Evolutionary conservation across 345 rosid genomes (phyloP).

Genomic region (Noccaea caerulescens): DNA sequence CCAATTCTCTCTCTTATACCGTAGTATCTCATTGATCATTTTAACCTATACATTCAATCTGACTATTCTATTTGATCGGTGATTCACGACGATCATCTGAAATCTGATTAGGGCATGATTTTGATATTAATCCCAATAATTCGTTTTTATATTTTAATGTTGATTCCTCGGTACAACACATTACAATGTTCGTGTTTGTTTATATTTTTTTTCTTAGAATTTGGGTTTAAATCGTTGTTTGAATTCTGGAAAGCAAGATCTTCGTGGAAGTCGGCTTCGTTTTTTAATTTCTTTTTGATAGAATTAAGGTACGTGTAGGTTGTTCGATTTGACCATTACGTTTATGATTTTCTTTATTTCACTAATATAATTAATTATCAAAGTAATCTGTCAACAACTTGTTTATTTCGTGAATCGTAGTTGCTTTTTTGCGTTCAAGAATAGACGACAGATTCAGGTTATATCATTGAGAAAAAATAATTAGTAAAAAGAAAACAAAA

Average conservation of each 20-base stretch:
- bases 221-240: constrained; percentile 23
- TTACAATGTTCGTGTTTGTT: constrained; percentile 13
- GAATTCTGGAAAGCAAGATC: constrained; percentile 3
- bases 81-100: constrained; percentile 22
- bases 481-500: neutral
- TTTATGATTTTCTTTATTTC: neutral
- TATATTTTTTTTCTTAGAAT: neutral
- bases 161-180: neutral
- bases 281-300: neutral
- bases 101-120: constrained; percentile 22
- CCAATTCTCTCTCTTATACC: neutral
- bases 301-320: constrained; percentile 19
- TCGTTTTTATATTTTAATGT: neutral
- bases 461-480: neutral
- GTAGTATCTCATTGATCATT: neutral
- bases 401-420: constrained; percentile 37
- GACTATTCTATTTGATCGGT: neutral
- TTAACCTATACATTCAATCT: constrained; percentile 8
- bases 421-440: constrained; percentile 31
- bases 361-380: neutral
- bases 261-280: constrained; percentile 33
- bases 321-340: constrained; percentile 37
- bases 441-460: constrained; percentile 25
- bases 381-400: constrained; percentile 38
- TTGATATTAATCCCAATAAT: neutral